Conservation (phyloP, 306 rosid species). For the Rosa persica region DNA sequence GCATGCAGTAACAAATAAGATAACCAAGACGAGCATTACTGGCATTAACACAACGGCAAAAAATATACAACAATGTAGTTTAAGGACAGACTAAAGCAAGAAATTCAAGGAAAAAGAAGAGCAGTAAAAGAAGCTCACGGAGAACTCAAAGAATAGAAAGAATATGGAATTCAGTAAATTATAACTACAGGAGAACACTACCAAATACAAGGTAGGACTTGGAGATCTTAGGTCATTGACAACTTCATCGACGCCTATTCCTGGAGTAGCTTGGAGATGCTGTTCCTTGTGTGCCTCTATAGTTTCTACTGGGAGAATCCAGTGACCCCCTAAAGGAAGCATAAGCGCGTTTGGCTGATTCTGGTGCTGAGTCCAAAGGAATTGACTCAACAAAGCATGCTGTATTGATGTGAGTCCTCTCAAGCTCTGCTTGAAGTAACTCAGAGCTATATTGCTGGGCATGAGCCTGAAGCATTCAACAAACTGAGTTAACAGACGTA, state of each 20-base stretch:
- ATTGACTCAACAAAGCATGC: conserved; percentile 84
- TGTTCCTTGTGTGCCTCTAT: conserved; percentile 46
- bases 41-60: not conserved
- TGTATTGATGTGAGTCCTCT: conserved; percentile 92
- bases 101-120: not conserved
- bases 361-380: conserved; percentile 75
- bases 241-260: conserved; percentile 58
- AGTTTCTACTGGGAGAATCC: conserved; percentile 62
- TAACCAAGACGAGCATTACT: not conserved
- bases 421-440: conserved; percentile 83
- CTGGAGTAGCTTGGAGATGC: conserved; percentile 72
- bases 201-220: conserved; percentile 4
- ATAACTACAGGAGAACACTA: conserved; percentile 5
- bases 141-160: not conserved
- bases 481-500: conserved; percentile 7
- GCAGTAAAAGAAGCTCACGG: not conserved
- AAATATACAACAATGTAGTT: not conserved
- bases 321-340: conserved; percentile 57
- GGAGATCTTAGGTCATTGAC: not conserved
- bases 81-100: not conserved
- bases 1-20: not conserved
- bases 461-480: conserved; percentile 57
- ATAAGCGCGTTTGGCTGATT: conserved; percentile 72
- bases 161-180: conserved; percentile 6
- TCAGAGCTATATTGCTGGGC: conserved; percentile 94